Base-by-base conservation (phyloP, 495 filamentous ascomycete species). In the Glarea lozoyensis region DNA sequence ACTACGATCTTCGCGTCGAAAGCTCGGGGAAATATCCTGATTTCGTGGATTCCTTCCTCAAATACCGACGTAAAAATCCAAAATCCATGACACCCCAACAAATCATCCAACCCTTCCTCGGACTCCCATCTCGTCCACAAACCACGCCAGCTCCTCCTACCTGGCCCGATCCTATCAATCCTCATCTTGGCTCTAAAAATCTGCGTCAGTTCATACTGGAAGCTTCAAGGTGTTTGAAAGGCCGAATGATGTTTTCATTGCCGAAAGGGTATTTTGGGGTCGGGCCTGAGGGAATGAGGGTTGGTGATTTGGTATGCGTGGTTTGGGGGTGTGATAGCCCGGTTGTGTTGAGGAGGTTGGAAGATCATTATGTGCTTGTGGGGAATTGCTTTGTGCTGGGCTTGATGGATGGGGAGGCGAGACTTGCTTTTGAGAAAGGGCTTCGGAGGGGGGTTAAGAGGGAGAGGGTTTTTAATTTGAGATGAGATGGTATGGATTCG, bases 401-500 rank as follows among this genome's bases (percentile, higher is more conserved):
- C 3, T 21, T 45, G 15, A 45, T 45, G 43, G 43, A 45, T 32
- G 43, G 43, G 1, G 43, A 45, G 16, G 43, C 35, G 27, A 34
- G 31, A 16, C 5, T 13, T 13, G 17, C 17, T 11, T 11, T 34
- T 34, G n/a, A 34, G n/a, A 16, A 34, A 13, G 31, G 31, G n/a
- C n/a, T 13, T 13, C n/a, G 31, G 31, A n/a, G n/a, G n/a, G n/a
- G n/a, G n/a, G n/a, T n/a, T n/a, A n/a, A n/a, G n/a, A 11, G 31
- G 4, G 6, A 13, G n/a, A 34, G 31, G n/a, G 17, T 16, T 34
- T 34, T 34, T 13, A 34, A 34, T 34, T 34, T 34, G 39, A 23
- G 32, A 13, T 16, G 24, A 40, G n/a, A n/a, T n/a, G n/a, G n/a
- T n/a, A n/a, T n/a, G n/a, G n/a, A n/a, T n/a, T n/a, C n/a, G n/a